Base-by-base conservation (phyloP, 139 green algal species). In the Zygnema cylindricum region DNA sequence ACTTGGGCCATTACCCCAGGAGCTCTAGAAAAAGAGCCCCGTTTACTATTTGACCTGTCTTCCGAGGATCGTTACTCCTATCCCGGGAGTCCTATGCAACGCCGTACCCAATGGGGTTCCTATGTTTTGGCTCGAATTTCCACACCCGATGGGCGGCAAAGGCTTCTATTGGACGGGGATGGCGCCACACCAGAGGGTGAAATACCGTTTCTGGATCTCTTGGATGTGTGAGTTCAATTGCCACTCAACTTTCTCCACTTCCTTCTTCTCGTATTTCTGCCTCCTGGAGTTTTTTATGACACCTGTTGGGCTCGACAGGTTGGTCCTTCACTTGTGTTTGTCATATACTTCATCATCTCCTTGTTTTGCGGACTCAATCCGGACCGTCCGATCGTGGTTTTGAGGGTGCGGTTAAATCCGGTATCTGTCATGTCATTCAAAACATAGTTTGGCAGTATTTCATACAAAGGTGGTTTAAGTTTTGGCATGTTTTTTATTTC, bases 1-100 rank as follows among this genome's bases (percentile, higher is more conserved):
- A 90, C 88, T 25, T 92, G 88, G 88, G n/a, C 76, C 35, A 88
- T 88, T 1, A 39, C 73, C 16, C 69, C 63, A 21, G 83, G 83
- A 32, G 1, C 69, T 23, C 84, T 69, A 1, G 35, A 36, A 36
- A 77, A 89, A 42, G 30, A 40, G 30, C 73, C 85, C 2, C 55
- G 39, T 55, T 7, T 89, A 2, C 78, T 89, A 22, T 89, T 89
- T 43, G 73, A 89, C 71, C 79, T 77, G 30, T 91, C 96, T 83
- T 99, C 98, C 90, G 97, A 99, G 94, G 97, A 98, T 89, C 94
- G 94, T 1, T 99, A 99, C 93, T 93, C 89, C 36, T 95, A 98
- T 92, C 97, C 97, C 0, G 97, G 97, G 1, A 93, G 88, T 0
- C 97, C 97, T 0, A 86, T 97, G 30, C 84, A 86, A 1, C 92